Conservation (phyloP, 371 early-diverging fungal genomes). For the Lichtheimia hyalospora region DNA sequence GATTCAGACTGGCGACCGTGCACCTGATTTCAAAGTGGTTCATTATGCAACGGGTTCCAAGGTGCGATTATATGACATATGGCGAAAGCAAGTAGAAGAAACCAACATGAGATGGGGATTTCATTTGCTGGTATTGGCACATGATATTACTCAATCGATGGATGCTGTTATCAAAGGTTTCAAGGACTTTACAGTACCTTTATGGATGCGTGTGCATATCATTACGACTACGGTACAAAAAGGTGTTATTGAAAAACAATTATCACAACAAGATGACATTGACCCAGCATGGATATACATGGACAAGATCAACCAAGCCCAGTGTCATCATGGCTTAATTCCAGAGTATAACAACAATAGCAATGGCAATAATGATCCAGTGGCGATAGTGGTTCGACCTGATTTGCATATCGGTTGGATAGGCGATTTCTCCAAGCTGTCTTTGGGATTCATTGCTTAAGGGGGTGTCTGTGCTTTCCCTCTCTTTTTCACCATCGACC, state of each 20-base stretch:
- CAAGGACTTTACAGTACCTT: not conserved
- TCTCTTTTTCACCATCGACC: not conserved
- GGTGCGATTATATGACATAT: conserved; percentile 27
- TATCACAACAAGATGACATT: not conserved
- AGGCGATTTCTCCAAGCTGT: conserved; percentile 3
- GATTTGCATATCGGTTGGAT: conserved; percentile 35
- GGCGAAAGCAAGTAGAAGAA: not conserved
- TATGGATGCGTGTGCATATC: conserved; percentile 7
- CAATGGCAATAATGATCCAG: conserved; percentile 10
- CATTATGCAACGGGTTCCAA: conserved; percentile 26
- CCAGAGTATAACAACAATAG: conserved; percentile 15
- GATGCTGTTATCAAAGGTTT: conserved; percentile 3
- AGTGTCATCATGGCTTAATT: conserved; percentile 29
- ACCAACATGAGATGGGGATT: conserved; percentile 1
- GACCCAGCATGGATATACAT: conserved; percentile 14
- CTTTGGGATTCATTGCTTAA: conserved; percentile 2
- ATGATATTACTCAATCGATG: conserved; percentile 8
- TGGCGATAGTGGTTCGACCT: conserved; percentile 25
- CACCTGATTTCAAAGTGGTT: conserved; percentile 39
- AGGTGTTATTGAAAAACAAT: conserved; percentile 9
- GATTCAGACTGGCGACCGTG: conserved; percentile 32
- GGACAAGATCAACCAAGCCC: conserved; percentile 45
- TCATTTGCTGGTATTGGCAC: conserved; percentile 4
- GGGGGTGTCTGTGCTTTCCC: conserved; percentile 4
- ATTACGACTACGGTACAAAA: conserved; percentile 6